A percentile compares a stretch with the other conserved stretches of the same genome.
phyloP scores from a whole-genome alignment of 75 land plant genomes.

The Selaginella moellendorffii region DNA sequence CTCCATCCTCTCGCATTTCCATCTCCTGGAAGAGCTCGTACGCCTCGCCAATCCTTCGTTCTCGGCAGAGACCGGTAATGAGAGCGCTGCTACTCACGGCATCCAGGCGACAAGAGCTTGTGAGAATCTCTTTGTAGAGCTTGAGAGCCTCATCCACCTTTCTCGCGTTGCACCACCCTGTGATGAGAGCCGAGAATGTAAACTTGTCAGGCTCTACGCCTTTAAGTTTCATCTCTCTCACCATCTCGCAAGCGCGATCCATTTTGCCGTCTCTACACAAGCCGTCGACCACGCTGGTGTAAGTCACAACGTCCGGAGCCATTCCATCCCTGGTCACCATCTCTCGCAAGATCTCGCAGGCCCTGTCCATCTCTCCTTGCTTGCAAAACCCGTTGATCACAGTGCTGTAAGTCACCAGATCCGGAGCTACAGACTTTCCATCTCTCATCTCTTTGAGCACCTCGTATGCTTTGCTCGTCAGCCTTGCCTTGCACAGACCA shows the following conservation, averaged over 20 bases:
- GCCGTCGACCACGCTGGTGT: slow-evolving; percentile 36
- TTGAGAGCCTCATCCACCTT: slow-evolving; percentile 26
- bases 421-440: too few species aligned
- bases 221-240: too few species aligned
- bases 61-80: not conserved
- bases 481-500: slow-evolving; percentile 27
- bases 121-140: slow-evolving; percentile 41
- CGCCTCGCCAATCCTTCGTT: not conserved
- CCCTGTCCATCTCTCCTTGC: too few species aligned
- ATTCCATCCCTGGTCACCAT: slow-evolving; percentile 31
- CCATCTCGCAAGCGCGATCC: too few species aligned
- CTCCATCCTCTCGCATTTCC: slow-evolving; percentile 12
- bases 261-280: too few species aligned
- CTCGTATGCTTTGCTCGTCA: slow-evolving; percentile 43
- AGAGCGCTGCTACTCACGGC: not conserved
- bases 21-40: not conserved
- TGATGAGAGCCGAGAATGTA: slow-evolving; percentile 2
- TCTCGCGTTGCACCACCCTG: slow-evolving; percentile 25
- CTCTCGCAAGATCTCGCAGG: too few species aligned
- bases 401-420: too few species aligned
- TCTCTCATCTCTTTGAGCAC: slow-evolving; percentile 67
- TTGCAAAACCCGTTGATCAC: too few species aligned
- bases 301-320: slow-evolving; percentile 44
- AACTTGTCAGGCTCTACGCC: not conserved
- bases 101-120: not conserved